Percentiles rank a stretch among this genome's conserved stretches.
Evolutionary conservation across 1,284 basidiomycete species (phyloP).

Genomic region (Pascua guehoae): DNA sequence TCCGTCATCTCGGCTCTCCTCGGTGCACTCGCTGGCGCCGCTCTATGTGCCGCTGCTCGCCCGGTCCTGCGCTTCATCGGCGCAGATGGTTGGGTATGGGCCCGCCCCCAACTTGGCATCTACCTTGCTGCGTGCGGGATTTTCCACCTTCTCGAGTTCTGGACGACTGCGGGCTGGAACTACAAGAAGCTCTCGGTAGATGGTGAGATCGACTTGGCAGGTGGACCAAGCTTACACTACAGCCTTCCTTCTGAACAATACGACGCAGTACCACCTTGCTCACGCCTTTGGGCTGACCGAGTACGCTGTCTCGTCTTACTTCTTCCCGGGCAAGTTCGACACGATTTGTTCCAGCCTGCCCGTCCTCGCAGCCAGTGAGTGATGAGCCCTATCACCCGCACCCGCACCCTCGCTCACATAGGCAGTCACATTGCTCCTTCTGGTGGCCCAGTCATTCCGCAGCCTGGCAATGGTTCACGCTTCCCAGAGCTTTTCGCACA

Average conservation of each 20-base stretch:
- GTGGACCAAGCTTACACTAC: not conserved
- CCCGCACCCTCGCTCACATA: slow-evolving; percentile 1
- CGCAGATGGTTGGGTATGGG: slow-evolving; percentile 56
- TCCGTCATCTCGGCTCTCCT: slow-evolving; percentile 71
- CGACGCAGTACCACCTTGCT: slow-evolving; percentile 76
- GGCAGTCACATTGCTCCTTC: slow-evolving; percentile 51
- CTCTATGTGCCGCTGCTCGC: slow-evolving; percentile 52
- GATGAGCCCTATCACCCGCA: slow-evolving; percentile 19
- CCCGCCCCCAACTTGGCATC: slow-evolving; percentile 71
- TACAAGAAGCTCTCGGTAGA: slow-evolving; percentile 85
- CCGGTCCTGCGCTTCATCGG: slow-evolving; percentile 41
- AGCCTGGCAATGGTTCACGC: slow-evolving; percentile 95
- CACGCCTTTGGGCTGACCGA: slow-evolving; percentile 75
- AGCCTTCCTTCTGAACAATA: slow-evolving; percentile 96
- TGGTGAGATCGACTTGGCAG: slow-evolving; percentile 59
- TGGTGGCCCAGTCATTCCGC: slow-evolving; percentile 72
- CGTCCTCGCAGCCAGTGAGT: slow-evolving; percentile 41
- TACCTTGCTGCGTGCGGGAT: slow-evolving; percentile 73
- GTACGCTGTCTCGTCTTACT: slow-evolving; percentile 69
- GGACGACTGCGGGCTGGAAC: slow-evolving; percentile 94
- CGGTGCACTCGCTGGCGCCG: slow-evolving; percentile 51
- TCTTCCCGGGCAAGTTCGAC: slow-evolving; percentile 50
- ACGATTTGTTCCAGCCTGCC: slow-evolving; percentile 22
- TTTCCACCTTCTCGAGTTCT: slow-evolving; percentile 94
- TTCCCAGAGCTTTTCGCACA: slow-evolving; percentile 86